phyloP scores from a whole-genome alignment of 108 stramenopile species.

The Nannochloropsis salina region DNA sequence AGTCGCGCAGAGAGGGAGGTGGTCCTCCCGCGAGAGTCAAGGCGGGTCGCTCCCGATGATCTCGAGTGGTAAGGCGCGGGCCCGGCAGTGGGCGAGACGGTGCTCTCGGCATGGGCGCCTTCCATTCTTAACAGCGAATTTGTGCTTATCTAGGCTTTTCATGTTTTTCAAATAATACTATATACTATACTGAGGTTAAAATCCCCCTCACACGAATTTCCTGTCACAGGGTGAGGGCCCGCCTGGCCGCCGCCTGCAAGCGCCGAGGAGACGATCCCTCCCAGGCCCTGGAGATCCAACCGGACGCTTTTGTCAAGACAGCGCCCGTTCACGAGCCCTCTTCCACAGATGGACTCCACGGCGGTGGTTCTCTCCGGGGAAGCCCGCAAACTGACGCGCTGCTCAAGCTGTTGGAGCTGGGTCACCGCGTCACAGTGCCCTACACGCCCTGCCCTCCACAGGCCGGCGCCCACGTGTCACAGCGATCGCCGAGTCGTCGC shows the following conservation, averaged over 20 bases:
- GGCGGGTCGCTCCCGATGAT: not conserved
- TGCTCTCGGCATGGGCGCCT: too few species aligned
- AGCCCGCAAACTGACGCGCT: constrained; percentile 1
- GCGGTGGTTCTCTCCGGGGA: not conserved
- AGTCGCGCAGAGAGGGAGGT: constrained; percentile 18
- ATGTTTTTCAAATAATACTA: too few species aligned
- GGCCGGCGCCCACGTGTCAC: not conserved
- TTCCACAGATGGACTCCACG: not conserved
- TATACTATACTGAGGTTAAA: not conserved
- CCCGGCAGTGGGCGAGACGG: too few species aligned
- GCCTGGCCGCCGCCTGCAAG: not conserved
- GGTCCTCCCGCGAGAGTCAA: not conserved
- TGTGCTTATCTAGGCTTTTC: too few species aligned
- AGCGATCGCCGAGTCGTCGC: not conserved
- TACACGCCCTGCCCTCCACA: constrained; percentile 21
- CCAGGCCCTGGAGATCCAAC: not conserved
- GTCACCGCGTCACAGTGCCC: not conserved
- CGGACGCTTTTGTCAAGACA: not conserved
- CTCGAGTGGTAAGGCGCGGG: not conserved
- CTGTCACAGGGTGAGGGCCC: not conserved
- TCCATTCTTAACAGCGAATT: too few species aligned
- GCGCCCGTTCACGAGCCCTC: not conserved
- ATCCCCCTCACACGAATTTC: not conserved
- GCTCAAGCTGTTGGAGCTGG: not conserved
- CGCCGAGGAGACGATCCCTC: not conserved